Base-by-base conservation (phyloP, 805 yeast species). In the Candida chilensis region DNA sequence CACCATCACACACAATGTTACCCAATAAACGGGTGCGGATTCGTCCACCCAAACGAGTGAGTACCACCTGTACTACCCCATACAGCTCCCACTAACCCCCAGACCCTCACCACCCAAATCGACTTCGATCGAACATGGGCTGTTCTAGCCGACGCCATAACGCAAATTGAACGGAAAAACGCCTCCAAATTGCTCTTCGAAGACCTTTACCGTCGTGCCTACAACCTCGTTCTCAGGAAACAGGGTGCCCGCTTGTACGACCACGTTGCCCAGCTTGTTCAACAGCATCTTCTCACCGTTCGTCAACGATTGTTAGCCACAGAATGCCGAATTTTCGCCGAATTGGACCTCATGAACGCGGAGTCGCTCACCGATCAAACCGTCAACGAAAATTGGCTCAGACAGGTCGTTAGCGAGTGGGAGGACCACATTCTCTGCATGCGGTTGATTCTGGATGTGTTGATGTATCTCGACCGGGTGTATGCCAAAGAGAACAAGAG, bases 401-500 rank as follows among this genome's bases (percentile, higher is more conserved):
- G 50, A 26, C 48, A 48, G 4, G 42, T 67, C 5, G 42, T 61
- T 3, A 30, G 35, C 3, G 71, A 67, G 32, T 87, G 95, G 95
- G 65, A 71, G 21, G 84, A 77, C 28, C 90, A 82, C 47, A 50
- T 77, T 22, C 64, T 76, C 24, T 67, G 80, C 29, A 81, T 84
- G 78, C 67, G 83, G 38, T 74, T 84, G 67, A 71, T 85, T 27
- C 71, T 88, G 42, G 95, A 88, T 50, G 83, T 87, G 3, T 57
- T 85, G 47, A 78, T 87, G 82, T 87, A 87, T 45, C 52, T 88
- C 47, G 94, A 87, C 47, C 67, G 94, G 27, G 95, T 84, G 0
- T 86, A 82, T 41, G 82, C 87, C 17, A 77, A 74, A 39, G 88
- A 80, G 38, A 60, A 64, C 32, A 77, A 72, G 41, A 56, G 74